Base-by-base conservation (phyloP, 345 rosid genomes). In the Ceriops decandra region DNA sequence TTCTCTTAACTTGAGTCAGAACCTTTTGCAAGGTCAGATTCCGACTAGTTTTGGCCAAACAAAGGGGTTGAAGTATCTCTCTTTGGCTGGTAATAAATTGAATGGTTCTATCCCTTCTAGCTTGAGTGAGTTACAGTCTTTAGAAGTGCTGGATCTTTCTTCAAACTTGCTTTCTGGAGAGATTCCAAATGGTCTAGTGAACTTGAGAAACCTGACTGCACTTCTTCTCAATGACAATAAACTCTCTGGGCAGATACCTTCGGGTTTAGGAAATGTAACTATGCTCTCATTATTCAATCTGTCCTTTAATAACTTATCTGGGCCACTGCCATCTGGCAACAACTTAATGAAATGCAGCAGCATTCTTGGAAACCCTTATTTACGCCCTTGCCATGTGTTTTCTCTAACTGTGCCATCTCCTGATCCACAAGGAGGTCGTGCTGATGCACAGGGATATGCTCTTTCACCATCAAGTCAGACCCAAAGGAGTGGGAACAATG, bases 291-390 rank as follows among this genome's bases (percentile, higher is more conserved):
- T 71, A 2, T 82, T 88, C 74, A 84, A 88, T 61, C 84, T 82
- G 68, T 88, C 92, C 53, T 82, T 79, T 76, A 85, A 88, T 66
- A 68, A 88, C 79, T 68, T 88, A 64, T 84, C 88, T 19, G 92
- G 92, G 62, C 83, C 88, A 11, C 71, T 87, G 76, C 90, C 84
- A 26, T 58, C 66, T 8, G 81, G 80, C 58, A 75, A 69, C 65
- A 73, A 64, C 71, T 72, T 80, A 70, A 70, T 74, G 74, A 79
- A 74, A 59, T 88, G 90, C 68, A 74, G 73, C 35, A 81, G 82
- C 46, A 62, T 84, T 73, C 76, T 81, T 42, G 93, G 90, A 54
- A 88, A 88, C 74, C 83, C 89, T 62, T 68, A 74, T 72, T 66
- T 83, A 52, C 81, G 52, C 35, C 86, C 88, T 30, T 88, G 93